Base-by-base conservation (phyloP, 2,329 filamentous ascomycete species). In the Aspergillus hortae region DNA sequence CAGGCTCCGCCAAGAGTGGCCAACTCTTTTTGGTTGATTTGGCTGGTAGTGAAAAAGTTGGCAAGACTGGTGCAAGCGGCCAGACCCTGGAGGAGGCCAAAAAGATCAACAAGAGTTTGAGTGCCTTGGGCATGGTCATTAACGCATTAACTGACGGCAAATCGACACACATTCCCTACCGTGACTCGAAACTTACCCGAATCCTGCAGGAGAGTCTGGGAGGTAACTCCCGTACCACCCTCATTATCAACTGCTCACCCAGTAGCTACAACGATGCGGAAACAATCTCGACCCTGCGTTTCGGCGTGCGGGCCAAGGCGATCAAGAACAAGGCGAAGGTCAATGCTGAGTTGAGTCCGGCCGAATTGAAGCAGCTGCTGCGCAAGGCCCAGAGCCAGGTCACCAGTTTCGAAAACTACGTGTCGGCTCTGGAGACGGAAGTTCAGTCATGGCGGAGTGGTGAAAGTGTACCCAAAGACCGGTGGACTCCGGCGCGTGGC, bases 321-420 rank as follows among this genome's bases (percentile, higher is more conserved):
- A 99, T 99, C 79, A 96, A 97, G 87, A 97, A 97, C 80, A 97
- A 97, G 81, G 94, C 94, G 74, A 99, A 97, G 42, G 88, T 99
- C 82, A 99, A 99, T 69, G 92, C 92, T 43, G 94, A 99, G 73
- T 83, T 99, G 64, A 97, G 92, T 66, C 94, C 94, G 43, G 85
- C 91, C 11, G 94, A 99, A 74, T 85, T 99, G 78, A 99, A 97
- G 76, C 81, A 86, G 46, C 81, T 96, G 66, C 85, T 99, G 69
- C 92, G 90, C 75, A 96, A 96, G 74, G 90, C 91, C 12, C 92
- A 96, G 73, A 85, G 83, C 48, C 92, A 96, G 70, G 87, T 94
- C 60, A 90, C 89, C 19, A 92, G 85, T 14, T 97, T 95, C 70
- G 89, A 96, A 68, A 84, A 78, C 53, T 97, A 97, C 67, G 89